Conservation (phyloP, 768 basidiomycete genomes). For the Leucocoprinus birnbaumii region DNA sequence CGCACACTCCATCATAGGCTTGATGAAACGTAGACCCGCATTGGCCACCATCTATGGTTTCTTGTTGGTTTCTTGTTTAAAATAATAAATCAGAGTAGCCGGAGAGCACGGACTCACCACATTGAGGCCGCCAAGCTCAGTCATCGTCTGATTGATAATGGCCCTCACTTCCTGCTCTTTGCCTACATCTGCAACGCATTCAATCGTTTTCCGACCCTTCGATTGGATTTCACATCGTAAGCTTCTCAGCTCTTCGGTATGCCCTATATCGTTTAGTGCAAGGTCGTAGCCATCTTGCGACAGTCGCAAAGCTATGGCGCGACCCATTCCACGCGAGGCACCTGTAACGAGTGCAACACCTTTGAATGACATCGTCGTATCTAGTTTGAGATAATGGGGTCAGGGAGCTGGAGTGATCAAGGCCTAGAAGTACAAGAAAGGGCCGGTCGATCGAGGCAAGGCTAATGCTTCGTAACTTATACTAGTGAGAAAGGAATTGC, state of each 20-base stretch:
- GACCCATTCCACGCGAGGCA: conserved; percentile 43
- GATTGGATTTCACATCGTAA: too few relatives aligned
- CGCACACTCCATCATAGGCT: conserved; percentile 14
- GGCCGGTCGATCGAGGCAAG: too few relatives aligned
- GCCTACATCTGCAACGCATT: conserved; percentile 34
- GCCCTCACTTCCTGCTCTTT: conserved; percentile 36
- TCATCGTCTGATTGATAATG: conserved; percentile 30
- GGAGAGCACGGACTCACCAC: conserved; percentile 30
- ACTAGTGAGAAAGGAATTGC: too few relatives aligned
- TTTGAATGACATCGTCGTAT: not conserved
- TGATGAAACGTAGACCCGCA: conserved; percentile 28
- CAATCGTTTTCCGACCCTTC: conserved; percentile 18
- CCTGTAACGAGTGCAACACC: conserved; percentile 42
- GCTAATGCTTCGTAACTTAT: too few relatives aligned
- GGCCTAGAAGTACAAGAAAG: too few relatives aligned
- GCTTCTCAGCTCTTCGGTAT: not conserved
- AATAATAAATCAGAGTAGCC: too few relatives aligned
- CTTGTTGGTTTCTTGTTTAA: too few relatives aligned
- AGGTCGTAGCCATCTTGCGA: conserved; percentile 41
- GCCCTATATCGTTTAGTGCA: conserved; percentile 35
- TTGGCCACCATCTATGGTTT: conserved; percentile 39
- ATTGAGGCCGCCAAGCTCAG: conserved; percentile 41
- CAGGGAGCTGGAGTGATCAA: too few relatives aligned
- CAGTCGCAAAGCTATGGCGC: conserved; percentile 43
- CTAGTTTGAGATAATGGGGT: too few relatives aligned